These are phyloP conservation scores for Aureobasidium pullulans DNA, from an alignment of 2,329 filamentous ascomycete species.

Conservation along the genomic window DNA sequence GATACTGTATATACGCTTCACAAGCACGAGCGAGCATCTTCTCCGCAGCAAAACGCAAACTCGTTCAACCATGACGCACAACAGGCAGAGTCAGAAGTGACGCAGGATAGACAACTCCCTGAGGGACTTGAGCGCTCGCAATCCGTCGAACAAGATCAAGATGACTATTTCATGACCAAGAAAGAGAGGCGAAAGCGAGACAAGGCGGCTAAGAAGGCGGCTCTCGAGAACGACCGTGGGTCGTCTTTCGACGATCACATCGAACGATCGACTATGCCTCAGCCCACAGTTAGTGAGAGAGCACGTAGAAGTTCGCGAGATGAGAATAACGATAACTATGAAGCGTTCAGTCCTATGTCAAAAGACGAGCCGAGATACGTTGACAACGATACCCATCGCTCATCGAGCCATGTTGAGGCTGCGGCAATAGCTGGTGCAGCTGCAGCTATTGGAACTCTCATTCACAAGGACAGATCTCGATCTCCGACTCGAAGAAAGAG, in stretches of 20 bases:
- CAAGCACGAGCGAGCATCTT: too few relatives aligned
- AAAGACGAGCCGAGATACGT: not conserved
- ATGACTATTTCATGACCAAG: constrained; percentile 12
- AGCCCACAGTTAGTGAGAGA: not conserved
- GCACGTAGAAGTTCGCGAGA: not conserved
- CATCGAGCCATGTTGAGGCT: not conserved
- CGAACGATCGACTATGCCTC: too few relatives aligned
- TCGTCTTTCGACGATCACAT: not conserved
- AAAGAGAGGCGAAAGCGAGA: constrained; percentile 26
- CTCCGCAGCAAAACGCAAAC: not conserved
- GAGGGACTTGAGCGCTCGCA: not conserved
- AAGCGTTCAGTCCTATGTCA: too few relatives aligned
- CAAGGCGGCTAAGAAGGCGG: constrained; percentile 29
- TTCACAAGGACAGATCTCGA: not conserved
- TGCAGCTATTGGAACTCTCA: not conserved
- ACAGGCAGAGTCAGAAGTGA: not conserved
- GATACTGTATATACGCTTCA: not conserved
- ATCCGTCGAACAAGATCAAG: constrained; percentile 14
- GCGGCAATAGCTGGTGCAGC: not conserved
- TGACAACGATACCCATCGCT: not conserved
- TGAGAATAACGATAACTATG: not conserved
- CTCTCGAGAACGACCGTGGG: not conserved
- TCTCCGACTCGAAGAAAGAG: not conserved
- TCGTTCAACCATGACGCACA: not conserved
- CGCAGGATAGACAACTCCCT: not conserved